Evolutionary conservation across 2,329 filamentous ascomycete genomes (phyloP).

Genomic region (Chaetomiaceae sp.): DNA sequence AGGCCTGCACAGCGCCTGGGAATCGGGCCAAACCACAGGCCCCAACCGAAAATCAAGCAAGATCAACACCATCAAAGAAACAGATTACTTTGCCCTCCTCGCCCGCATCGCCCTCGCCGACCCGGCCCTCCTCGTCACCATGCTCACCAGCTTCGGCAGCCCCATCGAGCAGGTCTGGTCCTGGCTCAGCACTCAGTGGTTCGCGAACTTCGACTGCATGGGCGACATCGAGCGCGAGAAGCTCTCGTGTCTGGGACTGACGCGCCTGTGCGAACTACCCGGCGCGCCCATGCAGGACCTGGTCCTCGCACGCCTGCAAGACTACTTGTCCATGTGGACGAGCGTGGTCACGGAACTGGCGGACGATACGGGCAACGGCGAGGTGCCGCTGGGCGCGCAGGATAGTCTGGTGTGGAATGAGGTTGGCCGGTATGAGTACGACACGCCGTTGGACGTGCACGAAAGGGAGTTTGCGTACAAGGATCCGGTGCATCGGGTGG

Average conservation of each 20-base stretch:
- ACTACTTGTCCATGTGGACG: constrained; percentile 72
- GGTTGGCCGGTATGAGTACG: constrained; percentile 43
- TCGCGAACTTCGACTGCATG: constrained; percentile 63
- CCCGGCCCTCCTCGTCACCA: constrained; percentile 61
- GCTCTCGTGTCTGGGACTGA: constrained; percentile 67
- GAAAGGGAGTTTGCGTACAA: constrained; percentile 49
- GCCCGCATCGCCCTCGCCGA: constrained; percentile 72
- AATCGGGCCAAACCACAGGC: constrained; percentile 75
- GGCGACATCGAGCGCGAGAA: constrained; percentile 64
- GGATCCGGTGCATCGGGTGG: constrained; percentile 65
- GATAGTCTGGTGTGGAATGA: constrained; percentile 42
- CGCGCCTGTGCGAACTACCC: constrained; percentile 63
- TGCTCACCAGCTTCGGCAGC: constrained; percentile 45
- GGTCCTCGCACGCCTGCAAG: constrained; percentile 60
- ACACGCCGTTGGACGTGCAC: constrained; percentile 52
- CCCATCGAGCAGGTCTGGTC: constrained; percentile 50
- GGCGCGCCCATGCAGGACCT: constrained; percentile 51
- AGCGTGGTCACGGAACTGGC: constrained; percentile 64
- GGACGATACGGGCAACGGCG: constrained; percentile 40
- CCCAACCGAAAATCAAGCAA: constrained; percentile 66
- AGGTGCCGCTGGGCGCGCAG: background rate
- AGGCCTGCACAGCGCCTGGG: constrained; percentile 63
- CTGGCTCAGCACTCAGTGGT: constrained; percentile 62
- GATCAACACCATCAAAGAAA: constrained; percentile 71
- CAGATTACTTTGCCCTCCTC: constrained; percentile 80